Conservation (phyloP, 305 asterid species). For the Fraxinus platypoda region DNA sequence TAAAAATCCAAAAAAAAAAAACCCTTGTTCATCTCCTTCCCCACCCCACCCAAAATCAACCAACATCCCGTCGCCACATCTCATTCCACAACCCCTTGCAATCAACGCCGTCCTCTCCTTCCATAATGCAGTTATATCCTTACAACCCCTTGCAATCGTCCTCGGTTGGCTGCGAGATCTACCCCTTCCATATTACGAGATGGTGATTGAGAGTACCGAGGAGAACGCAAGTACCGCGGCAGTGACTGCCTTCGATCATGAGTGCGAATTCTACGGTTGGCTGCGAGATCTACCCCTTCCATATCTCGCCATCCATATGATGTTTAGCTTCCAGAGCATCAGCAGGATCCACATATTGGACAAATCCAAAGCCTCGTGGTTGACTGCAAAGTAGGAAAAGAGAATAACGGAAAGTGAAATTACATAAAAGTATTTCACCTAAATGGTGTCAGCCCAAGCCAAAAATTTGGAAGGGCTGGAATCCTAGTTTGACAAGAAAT, state of each 20-base stretch:
- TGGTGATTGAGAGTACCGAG: constrained; percentile 25
- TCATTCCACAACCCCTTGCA: too few relatives aligned
- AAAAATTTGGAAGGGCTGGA: neutral
- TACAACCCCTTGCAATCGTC: too few relatives aligned
- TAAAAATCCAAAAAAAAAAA: too few relatives aligned
- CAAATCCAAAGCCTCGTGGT: constrained; percentile 95
- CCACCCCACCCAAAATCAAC: too few relatives aligned
- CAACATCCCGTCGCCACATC: too few relatives aligned
- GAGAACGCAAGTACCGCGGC: constrained; percentile 74
- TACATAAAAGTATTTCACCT: neutral
- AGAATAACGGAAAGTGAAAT: neutral
- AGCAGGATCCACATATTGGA: constrained; percentile 87
- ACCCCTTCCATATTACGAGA: constrained; percentile 57
- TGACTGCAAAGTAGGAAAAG: constrained; percentile 44
- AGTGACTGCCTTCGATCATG: constrained; percentile 79
- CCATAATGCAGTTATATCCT: too few relatives aligned
- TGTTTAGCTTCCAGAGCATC: constrained; percentile 94
- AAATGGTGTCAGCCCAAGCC: neutral
- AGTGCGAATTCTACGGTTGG: constrained; percentile 54
- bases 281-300: constrained; percentile 59
- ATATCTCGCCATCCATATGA: constrained; percentile 85
- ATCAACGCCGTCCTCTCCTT: too few relatives aligned
- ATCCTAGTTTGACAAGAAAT: neutral
- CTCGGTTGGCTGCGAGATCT: constrained; percentile 44
- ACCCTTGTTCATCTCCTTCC: too few relatives aligned